Base-by-base conservation (phyloP, 2,329 filamentous ascomycete species). In the Cercospora zeae-maydis region DNA sequence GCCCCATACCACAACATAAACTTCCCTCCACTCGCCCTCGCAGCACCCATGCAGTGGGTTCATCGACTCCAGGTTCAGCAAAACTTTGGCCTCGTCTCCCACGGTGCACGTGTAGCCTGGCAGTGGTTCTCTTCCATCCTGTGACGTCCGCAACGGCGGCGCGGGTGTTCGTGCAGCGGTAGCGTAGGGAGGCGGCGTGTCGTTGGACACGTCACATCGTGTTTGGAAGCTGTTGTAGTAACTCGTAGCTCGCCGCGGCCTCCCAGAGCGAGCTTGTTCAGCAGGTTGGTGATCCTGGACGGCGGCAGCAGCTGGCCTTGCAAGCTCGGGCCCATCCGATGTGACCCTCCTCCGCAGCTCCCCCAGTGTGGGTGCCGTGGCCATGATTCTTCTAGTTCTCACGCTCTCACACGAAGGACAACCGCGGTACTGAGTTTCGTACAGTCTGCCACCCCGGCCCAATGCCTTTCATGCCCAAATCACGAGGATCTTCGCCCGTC, bases 1-100 rank as follows among this genome's bases (percentile, higher is more conserved):
- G 9, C 89, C 89, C 69, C 85, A 83, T 30, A 92, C 79, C 6
- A 85, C 80, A 16, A 86, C 85, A 64, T 86, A 88, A 21, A 85
- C 82, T 34, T 75, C 71, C 55, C 71, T 68, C 72, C 74, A 76
- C 33, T 75, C 71, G 58, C 70, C 69, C 59, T 72, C 68, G 16
- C 66, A 65, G 6, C 70, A 62, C 3, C 59, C 66, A 36, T 73
- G 69, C 11, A 75, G 67, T 2, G 74, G 74, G 51, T 72, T 73
- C 34, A 72, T 68, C 5, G 71, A 74, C 61, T 76, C 75, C 11
- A 75, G 58, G 30, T 71, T 70, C 54, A 75, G 66, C 36, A 73
- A 63, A 58, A 76, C 63, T 39, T 70, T 73, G n/a, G 66, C 72
- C 59, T 73, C 71, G 10, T 65, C 67, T 14, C 55, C 66, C 33